These are phyloP conservation scores for Tetrahymena elliotti DNA, from an alignment of 73 alveolate species.

Conservation along the genomic window DNA sequence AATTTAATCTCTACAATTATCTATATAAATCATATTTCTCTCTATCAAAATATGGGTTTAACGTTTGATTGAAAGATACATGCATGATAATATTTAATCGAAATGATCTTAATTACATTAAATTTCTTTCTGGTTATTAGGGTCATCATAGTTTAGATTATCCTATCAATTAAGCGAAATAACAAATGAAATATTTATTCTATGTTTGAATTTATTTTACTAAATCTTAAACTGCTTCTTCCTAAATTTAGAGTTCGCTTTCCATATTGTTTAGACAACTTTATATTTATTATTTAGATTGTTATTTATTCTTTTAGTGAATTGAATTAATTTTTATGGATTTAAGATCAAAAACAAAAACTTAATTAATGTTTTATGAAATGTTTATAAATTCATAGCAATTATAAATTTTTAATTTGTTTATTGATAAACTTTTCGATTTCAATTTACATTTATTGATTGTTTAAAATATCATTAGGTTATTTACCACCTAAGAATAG, in stretches of 20 bases:
- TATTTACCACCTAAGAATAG: not conserved
- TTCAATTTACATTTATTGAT: not conserved
- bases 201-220: not conserved
- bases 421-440: no score
- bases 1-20: no score
- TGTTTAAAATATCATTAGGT: not conserved
- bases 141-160: not conserved
- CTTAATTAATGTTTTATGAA: no score
- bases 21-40: no score
- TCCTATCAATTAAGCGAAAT: not conserved
- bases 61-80: no score
- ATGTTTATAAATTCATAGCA: not conserved
- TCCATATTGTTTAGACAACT: not conserved
- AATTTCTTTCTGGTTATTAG: not conserved
- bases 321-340: not conserved
- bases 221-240: not conserved
- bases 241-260: not conserved
- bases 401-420: no score
- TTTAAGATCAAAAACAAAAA: not conserved
- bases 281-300: not conserved
- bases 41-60: no score
- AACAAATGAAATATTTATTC: not conserved
- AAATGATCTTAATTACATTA: not conserved
- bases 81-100: no score
- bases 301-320: not conserved